phyloP scores from a whole-genome alignment of 768 basidiomycete genomes.

The Phylloporus scabripes region DNA sequence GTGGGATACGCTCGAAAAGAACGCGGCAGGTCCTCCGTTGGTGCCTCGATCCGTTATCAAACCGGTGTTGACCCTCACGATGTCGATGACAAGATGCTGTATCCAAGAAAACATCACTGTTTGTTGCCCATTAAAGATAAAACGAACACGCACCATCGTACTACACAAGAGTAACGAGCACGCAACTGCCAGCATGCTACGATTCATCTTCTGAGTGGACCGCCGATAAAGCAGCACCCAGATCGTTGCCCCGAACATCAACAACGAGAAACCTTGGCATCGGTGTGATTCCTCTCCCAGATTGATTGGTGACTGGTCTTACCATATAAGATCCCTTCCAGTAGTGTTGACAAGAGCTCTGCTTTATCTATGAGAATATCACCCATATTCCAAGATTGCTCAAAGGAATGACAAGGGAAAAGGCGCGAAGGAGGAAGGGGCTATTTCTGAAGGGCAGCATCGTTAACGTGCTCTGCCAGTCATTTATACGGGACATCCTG shows the following conservation, averaged over 20 bases:
- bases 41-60: slow-evolving; percentile 19
- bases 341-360: slow-evolving; percentile 4
- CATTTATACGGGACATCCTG: background rate
- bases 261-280: slow-evolving; percentile 26
- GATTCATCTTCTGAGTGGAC: slow-evolving; percentile 8
- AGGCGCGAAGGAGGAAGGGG: background rate
- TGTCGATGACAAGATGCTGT: slow-evolving; percentile 23
- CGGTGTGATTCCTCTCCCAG: background rate
- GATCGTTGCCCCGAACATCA: slow-evolving; percentile 31
- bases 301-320: background rate
- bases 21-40: slow-evolving; percentile 22
- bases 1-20: slow-evolving; percentile 18
- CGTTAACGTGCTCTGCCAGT: background rate
- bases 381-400: background rate
- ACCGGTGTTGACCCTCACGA: slow-evolving; percentile 20
- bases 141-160: slow-evolving; percentile 17
- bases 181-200: slow-evolving; percentile 16
- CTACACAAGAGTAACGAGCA: slow-evolving; percentile 22
- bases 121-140: background rate
- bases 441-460: background rate
- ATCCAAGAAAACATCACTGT: background rate
- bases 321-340: slow-evolving; percentile 14
- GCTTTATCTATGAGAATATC: slow-evolving; percentile 1
- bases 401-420: background rate
- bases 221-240: slow-evolving; percentile 16